Percentiles rank a stretch among this genome's conserved stretches.
These are phyloP conservation scores for Tolypocladium amazonense DNA, from an alignment of 2,329 filamentous ascomycete genomes.

Conservation along the genomic window DNA sequence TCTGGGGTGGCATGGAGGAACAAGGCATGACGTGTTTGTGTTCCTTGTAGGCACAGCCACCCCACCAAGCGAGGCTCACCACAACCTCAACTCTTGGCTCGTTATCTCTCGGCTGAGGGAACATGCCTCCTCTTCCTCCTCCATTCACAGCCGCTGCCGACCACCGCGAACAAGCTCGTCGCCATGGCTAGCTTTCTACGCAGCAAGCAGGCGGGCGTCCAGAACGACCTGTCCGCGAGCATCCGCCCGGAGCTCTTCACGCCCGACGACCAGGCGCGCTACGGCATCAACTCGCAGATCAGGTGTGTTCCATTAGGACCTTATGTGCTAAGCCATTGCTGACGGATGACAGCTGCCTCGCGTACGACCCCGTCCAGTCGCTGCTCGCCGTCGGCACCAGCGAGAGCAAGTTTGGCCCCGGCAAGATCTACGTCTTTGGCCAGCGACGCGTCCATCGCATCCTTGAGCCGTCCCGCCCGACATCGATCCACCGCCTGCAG, in stretches of 20 bases:
- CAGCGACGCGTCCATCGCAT: constrained; percentile 69
- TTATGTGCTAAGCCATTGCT: constrained; percentile 1
- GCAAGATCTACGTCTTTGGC: constrained; percentile 83
- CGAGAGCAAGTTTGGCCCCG: constrained; percentile 74
- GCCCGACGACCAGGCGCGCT: constrained; percentile 73
- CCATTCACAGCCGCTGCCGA: neutral
- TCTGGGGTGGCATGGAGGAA: neutral
- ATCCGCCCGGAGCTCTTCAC: constrained; percentile 69
- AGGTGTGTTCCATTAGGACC: constrained; percentile 29
- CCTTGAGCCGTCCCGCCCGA: constrained; percentile 58
- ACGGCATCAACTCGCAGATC: constrained; percentile 70
- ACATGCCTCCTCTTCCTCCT: constrained; percentile 5
- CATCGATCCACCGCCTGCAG: constrained; percentile 66
- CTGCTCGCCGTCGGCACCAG: constrained; percentile 86
- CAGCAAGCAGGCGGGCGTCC: constrained; percentile 87
- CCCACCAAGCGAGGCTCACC: neutral
- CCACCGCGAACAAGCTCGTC: neutral
- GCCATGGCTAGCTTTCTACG: constrained; percentile 79
- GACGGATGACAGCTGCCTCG: constrained; percentile 49
- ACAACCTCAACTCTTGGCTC: neutral
- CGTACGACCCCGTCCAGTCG: constrained; percentile 90
- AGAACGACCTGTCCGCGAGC: constrained; percentile 78
- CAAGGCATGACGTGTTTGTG: neutral
- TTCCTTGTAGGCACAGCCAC: neutral
- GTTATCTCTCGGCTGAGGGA: neutral